Percentiles rank a stretch among this genome's conserved stretches.
These are phyloP conservation scores for Globisporangium abappressorium DNA, from an alignment of 352 stramenopile species.

Conservation along the genomic window DNA sequence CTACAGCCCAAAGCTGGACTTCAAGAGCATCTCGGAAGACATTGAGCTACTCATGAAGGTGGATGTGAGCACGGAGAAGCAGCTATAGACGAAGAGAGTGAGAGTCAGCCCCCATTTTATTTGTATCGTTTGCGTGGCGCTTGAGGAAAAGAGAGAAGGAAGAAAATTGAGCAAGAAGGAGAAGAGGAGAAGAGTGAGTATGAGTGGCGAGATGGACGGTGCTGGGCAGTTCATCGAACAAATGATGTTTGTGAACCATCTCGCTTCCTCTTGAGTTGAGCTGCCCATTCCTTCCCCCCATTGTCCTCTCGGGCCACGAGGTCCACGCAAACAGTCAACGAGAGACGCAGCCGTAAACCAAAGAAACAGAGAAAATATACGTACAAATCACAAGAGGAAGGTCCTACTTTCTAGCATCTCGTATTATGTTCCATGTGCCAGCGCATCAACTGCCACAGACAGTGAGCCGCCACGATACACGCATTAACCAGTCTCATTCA, in stretches of 20 bases:
- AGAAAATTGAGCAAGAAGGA: background rate
- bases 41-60: slow-evolving; percentile 58
- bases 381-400: too few relatives aligned
- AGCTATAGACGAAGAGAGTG: slow-evolving; percentile 17
- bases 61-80: slow-evolving; percentile 34
- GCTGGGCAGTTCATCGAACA: background rate
- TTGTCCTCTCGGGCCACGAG: too few relatives aligned
- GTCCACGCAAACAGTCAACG: too few relatives aligned
- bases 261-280: background rate
- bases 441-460: too few relatives aligned
- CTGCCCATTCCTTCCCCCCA: too few relatives aligned
- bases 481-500: too few relatives aligned
- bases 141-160: background rate
- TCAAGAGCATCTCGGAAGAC: slow-evolving; percentile 61
- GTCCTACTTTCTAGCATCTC: background rate
- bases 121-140: slow-evolving; percentile 9
- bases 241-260: background rate
- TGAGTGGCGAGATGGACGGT: background rate
- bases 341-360: too few relatives aligned
- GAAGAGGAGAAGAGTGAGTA: background rate
- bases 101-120: slow-evolving; percentile 8
- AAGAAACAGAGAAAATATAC: too few relatives aligned
- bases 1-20: slow-evolving; percentile 76
- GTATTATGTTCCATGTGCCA: background rate
- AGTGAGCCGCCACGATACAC: too few relatives aligned